These are phyloP conservation scores for Chytridiales sp. DNA, from an alignment of 371 early-diverging fungal species.

Conservation along the genomic window DNA sequence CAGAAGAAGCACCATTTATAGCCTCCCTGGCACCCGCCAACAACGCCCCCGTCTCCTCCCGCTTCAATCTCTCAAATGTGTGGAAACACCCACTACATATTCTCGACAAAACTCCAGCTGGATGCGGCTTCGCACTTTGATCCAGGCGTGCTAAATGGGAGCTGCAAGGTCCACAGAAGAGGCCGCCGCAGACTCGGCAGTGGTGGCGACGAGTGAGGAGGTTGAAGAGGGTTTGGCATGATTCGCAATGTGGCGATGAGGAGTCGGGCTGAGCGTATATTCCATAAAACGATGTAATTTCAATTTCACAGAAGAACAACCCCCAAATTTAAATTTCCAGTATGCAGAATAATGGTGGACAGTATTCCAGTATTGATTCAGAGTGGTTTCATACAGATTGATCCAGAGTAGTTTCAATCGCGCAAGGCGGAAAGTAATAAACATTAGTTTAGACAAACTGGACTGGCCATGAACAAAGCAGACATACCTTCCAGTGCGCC, in stretches of 20 bases:
- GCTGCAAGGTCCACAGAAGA: background rate
- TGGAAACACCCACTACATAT: background rate
- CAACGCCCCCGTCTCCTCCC: background rate
- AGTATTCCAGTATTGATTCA: too few relatives aligned
- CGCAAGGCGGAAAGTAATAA: too few relatives aligned
- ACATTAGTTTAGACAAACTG: too few relatives aligned
- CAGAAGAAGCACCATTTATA: too few relatives aligned
- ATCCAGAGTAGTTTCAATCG: too few relatives aligned
- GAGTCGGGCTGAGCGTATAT: background rate
- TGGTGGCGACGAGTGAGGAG: conserved; percentile 3
- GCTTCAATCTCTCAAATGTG: background rate
- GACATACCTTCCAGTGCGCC: conserved; percentile 26
- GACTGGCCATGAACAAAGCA: too few relatives aligned
- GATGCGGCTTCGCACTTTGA: background rate
- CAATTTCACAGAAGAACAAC: background rate
- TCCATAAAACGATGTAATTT: background rate
- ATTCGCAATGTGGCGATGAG: background rate
- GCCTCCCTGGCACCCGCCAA: too few relatives aligned
- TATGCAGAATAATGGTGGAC: too few relatives aligned
- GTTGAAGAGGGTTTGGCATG: background rate
- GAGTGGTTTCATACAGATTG: too few relatives aligned
- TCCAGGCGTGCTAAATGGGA: background rate
- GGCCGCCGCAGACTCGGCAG: conserved; percentile 8
- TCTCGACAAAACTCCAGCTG: background rate
- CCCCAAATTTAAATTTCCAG: too few relatives aligned